Base-by-base conservation (phyloP, 179 eudicot genomes). In the Patellifolia procumbens region DNA sequence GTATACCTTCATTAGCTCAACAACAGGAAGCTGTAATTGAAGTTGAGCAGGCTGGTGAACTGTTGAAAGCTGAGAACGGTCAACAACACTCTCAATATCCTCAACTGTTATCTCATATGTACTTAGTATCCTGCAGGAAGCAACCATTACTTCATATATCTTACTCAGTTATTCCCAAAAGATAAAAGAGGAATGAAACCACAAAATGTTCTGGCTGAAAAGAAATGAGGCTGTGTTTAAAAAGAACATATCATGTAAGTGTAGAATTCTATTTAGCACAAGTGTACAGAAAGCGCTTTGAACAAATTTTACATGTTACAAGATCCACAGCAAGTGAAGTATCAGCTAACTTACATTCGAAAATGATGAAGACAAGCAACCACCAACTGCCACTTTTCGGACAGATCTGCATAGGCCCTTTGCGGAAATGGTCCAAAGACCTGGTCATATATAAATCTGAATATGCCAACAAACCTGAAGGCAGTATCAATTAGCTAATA, bases 361-460 rank as follows among this genome's bases (percentile, higher is more conserved):
- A 96, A 96, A 86, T 96, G 99, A 55, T 88, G 87, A 74, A 96
- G 99, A 83, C 97, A 91, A 75, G 99, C 89, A 83, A 91, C 88
- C 69, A 88, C 96, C 81, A 96, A 83, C 79, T 91, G 96, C 99
- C 99, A 96, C 82, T 96, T 96, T 85, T 96, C 99, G 78, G 83
- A 84, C 42, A 89, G 86, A 83, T 96, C 97, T 35, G 93, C 90
- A 85, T 96, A 96, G 65, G 99, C 99, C 85, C 99, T 89, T 77
- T 96, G 99, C 19, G 96, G 92, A 74, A 93, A 96, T 51, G 98
- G 98, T 58, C 94, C 93, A 82, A 93, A 96, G 39, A 93, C 99
- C 81, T 96, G 92, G 80, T 93, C 98, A 81, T 89, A 93, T 73
- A 96, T 83, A 81, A 96, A 96, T 75, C 94, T 90, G 82, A 90